phyloP scores from a whole-genome alignment of 2,329 filamentous ascomycete genomes.

The Calycina herbarum region DNA sequence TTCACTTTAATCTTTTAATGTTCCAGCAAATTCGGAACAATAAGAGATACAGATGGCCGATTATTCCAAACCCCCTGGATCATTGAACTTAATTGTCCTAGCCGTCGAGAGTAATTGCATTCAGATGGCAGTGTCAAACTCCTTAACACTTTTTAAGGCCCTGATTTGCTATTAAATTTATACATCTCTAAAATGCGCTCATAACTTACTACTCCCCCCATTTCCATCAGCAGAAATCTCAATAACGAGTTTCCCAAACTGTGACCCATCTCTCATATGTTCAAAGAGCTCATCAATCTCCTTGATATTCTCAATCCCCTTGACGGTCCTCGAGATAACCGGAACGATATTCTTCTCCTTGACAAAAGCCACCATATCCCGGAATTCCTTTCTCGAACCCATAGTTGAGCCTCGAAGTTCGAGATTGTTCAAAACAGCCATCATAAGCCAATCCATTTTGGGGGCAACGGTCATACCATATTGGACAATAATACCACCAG shows the following conservation, averaged over 20 bases:
- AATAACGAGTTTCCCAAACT: conserved; percentile 93
- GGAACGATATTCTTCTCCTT: conserved; percentile 70
- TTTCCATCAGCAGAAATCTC: conserved; percentile 49
- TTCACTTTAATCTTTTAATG: too few species aligned
- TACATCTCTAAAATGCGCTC: background rate
- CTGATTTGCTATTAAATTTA: background rate
- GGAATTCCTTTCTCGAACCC: conserved; percentile 86
- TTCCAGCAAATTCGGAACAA: too few species aligned
- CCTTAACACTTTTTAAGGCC: too few species aligned
- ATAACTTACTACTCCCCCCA: conserved; percentile 27
- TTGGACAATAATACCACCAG: conserved; percentile 77
- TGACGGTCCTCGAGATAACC: conserved; percentile 72
- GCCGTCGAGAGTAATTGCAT: too few species aligned
- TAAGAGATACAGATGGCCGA: too few species aligned
- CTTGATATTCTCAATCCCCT: conserved; percentile 69
- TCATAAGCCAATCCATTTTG: conserved; percentile 84
- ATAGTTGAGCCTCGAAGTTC: conserved; percentile 86
- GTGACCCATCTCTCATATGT: conserved; percentile 80
- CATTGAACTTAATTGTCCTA: too few species aligned
- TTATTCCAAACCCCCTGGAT: too few species aligned
- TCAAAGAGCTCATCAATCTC: conserved; percentile 81
- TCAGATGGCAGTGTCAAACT: too few species aligned
- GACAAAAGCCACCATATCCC: conserved; percentile 87
- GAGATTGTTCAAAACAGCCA: conserved; percentile 81
- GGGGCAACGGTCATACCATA: conserved; percentile 92